Conservation (phyloP, 1,284 basidiomycete species). For the Puccinia sorghi region DNA sequence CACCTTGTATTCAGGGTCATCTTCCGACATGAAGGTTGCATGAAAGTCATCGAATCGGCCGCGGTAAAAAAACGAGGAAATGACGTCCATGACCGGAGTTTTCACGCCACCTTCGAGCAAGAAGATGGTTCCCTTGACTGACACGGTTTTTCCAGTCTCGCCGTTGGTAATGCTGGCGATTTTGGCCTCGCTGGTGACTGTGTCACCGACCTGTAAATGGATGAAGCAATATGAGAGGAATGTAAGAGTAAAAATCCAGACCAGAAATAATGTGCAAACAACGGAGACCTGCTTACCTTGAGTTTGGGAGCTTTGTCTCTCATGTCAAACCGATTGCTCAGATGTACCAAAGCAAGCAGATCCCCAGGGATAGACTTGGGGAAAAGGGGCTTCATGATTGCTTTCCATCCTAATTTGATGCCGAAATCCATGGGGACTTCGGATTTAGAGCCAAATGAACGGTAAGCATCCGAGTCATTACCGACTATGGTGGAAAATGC, state of each 20-base stretch:
- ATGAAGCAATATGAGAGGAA: not conserved
- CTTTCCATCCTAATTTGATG: constrained; percentile 96
- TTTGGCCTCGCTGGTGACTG: constrained; percentile 83
- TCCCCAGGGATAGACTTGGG: constrained; percentile 87
- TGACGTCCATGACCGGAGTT: constrained; percentile 81
- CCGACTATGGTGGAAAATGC: constrained; percentile 83
- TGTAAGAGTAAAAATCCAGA: not conserved
- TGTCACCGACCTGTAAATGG: constrained; percentile 70
- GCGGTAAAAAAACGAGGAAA: constrained; percentile 94
- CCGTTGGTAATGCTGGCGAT: constrained; percentile 88
- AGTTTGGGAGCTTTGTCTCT: constrained; percentile 42
- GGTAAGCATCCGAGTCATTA: constrained; percentile 68
- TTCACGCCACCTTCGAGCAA: constrained; percentile 70
- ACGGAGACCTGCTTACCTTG: constrained; percentile 23
- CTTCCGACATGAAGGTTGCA: constrained; percentile 90
- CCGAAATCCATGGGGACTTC: constrained; percentile 97
- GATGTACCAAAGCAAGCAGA: constrained; percentile 89
- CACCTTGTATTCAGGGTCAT: constrained; percentile 84
- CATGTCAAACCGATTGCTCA: constrained; percentile 72
- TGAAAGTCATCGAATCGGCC: constrained; percentile 88
- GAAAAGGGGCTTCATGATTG: constrained; percentile 96
- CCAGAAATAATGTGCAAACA: not conserved
- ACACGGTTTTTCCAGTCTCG: constrained; percentile 75
- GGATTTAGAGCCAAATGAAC: constrained; percentile 68
- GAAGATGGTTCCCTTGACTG: constrained; percentile 84